Conservation (phyloP, 257 asterid genomes). For the Capsicum pubescens region DNA sequence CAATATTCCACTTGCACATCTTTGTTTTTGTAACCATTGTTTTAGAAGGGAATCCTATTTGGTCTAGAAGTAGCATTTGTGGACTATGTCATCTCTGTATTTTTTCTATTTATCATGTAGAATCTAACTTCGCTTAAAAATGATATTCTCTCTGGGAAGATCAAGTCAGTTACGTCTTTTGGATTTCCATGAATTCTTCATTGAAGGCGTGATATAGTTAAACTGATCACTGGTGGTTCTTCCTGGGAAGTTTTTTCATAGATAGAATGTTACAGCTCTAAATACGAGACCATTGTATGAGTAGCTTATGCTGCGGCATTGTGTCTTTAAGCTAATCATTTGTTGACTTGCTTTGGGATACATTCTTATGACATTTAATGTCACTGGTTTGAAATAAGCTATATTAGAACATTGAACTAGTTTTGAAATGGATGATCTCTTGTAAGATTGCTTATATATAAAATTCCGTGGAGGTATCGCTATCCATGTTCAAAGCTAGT, state of each 20-base stretch:
- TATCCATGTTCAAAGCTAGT: not conserved
- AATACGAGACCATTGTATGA: not conserved
- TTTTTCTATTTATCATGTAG: not conserved
- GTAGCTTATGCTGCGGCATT: not conserved
- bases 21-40: not conserved
- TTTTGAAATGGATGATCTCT: not conserved
- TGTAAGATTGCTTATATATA: not conserved
- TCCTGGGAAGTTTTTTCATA: not conserved
- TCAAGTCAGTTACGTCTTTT: not conserved
- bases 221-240: slow-evolving; percentile 13
- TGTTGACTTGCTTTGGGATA: not conserved
- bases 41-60: not conserved
- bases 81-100: not conserved
- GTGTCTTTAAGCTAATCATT: slow-evolving; percentile 3
- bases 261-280: not conserved
- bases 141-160: slow-evolving; percentile 3
- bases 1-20: slow-evolving; percentile 10
- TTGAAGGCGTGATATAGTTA: not conserved
- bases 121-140: not conserved
- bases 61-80: slow-evolving; percentile 3
- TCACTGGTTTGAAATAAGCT: not conserved
- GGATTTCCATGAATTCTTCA: slow-evolving; percentile 11
- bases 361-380: not conserved
- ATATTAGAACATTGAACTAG: not conserved
- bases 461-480: not conserved